phyloP scores from a whole-genome alignment of 129 eudicot species.

The Lonicera japonica region DNA sequence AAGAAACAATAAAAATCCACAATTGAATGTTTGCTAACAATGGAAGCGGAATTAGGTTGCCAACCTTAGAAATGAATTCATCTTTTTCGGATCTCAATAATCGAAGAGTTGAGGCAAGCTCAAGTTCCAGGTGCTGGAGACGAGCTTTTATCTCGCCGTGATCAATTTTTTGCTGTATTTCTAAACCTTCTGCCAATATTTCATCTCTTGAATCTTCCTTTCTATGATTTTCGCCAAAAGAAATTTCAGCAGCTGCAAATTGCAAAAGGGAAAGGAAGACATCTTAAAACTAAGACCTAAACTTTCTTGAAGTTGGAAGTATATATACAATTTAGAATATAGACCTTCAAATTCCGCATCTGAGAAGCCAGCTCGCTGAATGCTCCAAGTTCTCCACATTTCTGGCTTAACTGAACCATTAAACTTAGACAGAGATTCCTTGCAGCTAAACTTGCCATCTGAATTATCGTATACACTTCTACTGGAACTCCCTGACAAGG shows the following conservation, averaged over 20 bases:
- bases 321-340: background rate
- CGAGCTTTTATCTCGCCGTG: constrained; percentile 36
- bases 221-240: constrained; percentile 13
- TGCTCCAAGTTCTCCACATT: constrained; percentile 60
- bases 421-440: constrained; percentile 9
- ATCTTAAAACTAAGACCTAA: background rate
- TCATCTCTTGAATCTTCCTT: constrained; percentile 18
- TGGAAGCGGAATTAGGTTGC: background rate
- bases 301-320: background rate
- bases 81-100: constrained; percentile 42
- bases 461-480: constrained; percentile 5
- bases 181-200: constrained; percentile 12
- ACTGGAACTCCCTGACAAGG: constrained; percentile 1
- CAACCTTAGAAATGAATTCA: constrained; percentile 18
- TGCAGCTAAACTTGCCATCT: constrained; percentile 7
- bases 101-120: constrained; percentile 58
- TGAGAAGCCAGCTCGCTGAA: constrained; percentile 39
- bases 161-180: constrained; percentile 6
- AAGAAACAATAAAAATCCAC: too few species aligned
- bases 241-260: constrained; percentile 68
- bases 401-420: constrained; percentile 26
- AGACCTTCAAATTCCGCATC: constrained; percentile 48
- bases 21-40: background rate
- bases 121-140: constrained; percentile 54
- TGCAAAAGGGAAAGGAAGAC: background rate